phyloP scores from a whole-genome alignment of 495 filamentous ascomycete species.

The Entonaema liquescens region DNA sequence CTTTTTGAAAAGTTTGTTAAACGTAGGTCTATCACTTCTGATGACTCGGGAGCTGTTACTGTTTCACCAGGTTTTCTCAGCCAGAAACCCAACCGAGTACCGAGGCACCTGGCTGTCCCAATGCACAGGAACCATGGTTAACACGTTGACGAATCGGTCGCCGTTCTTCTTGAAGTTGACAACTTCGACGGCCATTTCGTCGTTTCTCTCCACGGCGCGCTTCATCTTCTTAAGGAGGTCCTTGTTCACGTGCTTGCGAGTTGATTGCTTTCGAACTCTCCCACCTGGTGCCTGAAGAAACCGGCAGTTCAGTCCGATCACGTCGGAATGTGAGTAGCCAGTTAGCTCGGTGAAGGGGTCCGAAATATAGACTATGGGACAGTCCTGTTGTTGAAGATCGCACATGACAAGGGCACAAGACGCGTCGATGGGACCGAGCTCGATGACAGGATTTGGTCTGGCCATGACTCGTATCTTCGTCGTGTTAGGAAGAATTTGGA shows the following conservation, averaged over 20 bases:
- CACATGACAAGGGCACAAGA: slow-evolving; percentile 59
- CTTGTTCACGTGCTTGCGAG: slow-evolving; percentile 49
- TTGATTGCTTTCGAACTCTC: slow-evolving; percentile 40
- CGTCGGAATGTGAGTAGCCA: slow-evolving; percentile 53
- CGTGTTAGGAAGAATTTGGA: slow-evolving; percentile 2
- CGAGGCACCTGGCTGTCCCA: slow-evolving; percentile 41
- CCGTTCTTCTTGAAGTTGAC: slow-evolving; percentile 62
- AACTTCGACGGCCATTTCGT: slow-evolving; percentile 56
- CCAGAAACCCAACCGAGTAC: slow-evolving; percentile 57
- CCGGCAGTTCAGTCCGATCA: slow-evolving; percentile 61
- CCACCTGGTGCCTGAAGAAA: slow-evolving; percentile 59
- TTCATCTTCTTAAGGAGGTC: slow-evolving; percentile 51
- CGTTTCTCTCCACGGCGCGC: slow-evolving; percentile 48
- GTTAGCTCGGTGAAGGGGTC: slow-evolving; percentile 55
- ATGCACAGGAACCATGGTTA: slow-evolving; percentile 59
- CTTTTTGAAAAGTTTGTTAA: neutral
- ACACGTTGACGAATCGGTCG: slow-evolving; percentile 53
- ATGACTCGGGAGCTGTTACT: neutral
- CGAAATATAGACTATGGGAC: slow-evolving; percentile 60
- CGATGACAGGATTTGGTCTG: slow-evolving; percentile 55
- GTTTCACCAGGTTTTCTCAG: slow-evolving; percentile 40
- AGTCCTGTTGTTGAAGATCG: slow-evolving; percentile 54
- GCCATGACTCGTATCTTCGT: slow-evolving; percentile 46
- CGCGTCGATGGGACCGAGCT: slow-evolving; percentile 57
- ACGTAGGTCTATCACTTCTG: neutral